Evolutionary conservation across 805 yeast species (phyloP), one percentile per base, ranked within the genome.

Genomic region (Hanseniaspora hatyaiensis): DNA sequence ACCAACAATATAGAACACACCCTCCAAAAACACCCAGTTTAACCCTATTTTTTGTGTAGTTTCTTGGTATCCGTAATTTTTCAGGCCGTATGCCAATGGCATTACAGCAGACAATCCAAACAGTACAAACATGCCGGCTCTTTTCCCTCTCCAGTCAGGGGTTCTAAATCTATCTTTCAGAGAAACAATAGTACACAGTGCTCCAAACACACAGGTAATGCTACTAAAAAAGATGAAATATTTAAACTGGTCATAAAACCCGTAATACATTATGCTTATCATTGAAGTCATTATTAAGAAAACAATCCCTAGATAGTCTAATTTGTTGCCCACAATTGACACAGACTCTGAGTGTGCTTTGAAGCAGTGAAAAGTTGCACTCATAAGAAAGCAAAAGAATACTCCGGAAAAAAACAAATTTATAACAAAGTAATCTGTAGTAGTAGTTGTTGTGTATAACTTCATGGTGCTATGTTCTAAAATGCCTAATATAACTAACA

Each of bases 31-130:
- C 12, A 87, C 66, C 79, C 82, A 86, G 16, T 59, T 60, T 18
- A 83, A 63, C 20, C 77, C 77, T 8, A 80, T 66, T 42, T 88
- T 65, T 2, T 56, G 55, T 39, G 65, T 61, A 4, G 81, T 72
- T 41, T 68, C 75, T 2, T 58, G 56, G 16, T 58, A 51, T 0
- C 92, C 94, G 54, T 67, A 76, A 9, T 57, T 46, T 13, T 52
- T 49, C 2, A 71, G 52, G 0, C 88, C 87, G 11, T 66, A 67
- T 0, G 74, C 45, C 1, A 87, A 70, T 0, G 96, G 96, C 4
- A 85, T 61, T 0, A 74, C 68, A 0, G 92, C 89, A 1, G 86
- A 76, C 18, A 85, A 66, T 0, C 96, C 96, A 64, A 88, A 87
- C 2, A 72, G 55, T 8, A 87, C 79, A 63, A 87, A 87, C 75